Evolutionary conservation across 2,329 filamentous ascomycete genomes (phyloP).

Genomic region (Cladosporium oxysporum): DNA sequence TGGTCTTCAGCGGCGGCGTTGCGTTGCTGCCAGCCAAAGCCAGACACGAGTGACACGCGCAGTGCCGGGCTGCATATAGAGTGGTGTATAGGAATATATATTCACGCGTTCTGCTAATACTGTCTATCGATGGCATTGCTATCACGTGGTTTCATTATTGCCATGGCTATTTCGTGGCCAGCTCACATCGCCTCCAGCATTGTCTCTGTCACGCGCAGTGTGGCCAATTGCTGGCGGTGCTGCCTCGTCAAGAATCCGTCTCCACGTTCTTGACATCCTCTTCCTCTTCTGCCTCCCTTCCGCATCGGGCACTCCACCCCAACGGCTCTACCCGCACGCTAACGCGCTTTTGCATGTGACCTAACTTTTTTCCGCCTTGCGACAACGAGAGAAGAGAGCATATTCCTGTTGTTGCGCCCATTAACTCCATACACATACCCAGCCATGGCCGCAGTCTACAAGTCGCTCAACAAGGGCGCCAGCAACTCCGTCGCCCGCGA

Average conservation of each 20-base stretch:
- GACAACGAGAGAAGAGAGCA: slow-evolving; percentile 7
- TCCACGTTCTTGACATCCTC: background rate
- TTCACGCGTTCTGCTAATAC: background rate
- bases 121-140: background rate
- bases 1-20: background rate
- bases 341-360: slow-evolving; percentile 5
- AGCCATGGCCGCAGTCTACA: slow-evolving; percentile 59
- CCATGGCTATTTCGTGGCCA: background rate
- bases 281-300: background rate
- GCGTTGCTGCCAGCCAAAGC: background rate
- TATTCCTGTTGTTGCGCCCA: background rate
- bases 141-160: background rate
- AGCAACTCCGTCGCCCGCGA: slow-evolving; percentile 39
- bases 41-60: slow-evolving; percentile 5
- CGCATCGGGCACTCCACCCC: background rate
- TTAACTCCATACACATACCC: background rate
- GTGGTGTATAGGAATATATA: background rate
- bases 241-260: background rate
- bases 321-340: background rate
- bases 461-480: slow-evolving; percentile 51
- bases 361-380: slow-evolving; percentile 19
- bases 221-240: background rate
- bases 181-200: background rate
- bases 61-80: background rate
- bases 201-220: background rate